Percentiles rank a stretch among this genome's conserved stretches.
Evolutionary conservation across 129 eudicot species (phyloP).

Genomic region (Tagetes patula): DNA sequence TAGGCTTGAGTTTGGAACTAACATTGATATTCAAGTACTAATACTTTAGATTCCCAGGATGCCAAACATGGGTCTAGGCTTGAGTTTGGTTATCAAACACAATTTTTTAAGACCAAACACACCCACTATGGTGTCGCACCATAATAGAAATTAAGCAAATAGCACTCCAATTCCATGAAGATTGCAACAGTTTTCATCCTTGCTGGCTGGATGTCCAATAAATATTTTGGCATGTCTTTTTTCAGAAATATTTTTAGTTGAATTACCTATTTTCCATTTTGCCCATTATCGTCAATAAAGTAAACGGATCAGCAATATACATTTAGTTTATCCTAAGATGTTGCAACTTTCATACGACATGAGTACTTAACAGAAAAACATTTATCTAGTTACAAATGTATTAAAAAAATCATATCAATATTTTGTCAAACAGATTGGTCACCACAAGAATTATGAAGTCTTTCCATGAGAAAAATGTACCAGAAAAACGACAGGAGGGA

Average conservation of each 20-base stretch:
- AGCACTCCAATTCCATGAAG: not conserved
- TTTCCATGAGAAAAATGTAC: conserved; percentile 29
- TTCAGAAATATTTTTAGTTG: not conserved
- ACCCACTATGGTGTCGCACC: not conserved
- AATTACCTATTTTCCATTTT: not conserved
- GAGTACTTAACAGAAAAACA: conserved; percentile 3
- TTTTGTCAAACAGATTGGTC: not conserved
- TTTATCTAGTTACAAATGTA: not conserved
- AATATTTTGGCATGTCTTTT: not conserved
- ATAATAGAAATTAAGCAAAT: not conserved
- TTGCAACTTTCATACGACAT: not conserved
- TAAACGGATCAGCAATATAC: not conserved
- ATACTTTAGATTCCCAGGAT: not conserved
- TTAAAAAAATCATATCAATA: not conserved
- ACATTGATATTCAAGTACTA: not conserved
- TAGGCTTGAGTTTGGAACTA: not conserved
- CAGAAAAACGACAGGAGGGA: conserved; percentile 48
- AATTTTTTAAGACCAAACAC: not conserved
- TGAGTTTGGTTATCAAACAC: not conserved
- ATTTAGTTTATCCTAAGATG: not conserved
- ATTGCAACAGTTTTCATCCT: not conserved
- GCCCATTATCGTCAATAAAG: not conserved
- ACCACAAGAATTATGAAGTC: not conserved
- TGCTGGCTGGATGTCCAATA: not conserved
- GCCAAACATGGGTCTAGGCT: not conserved